A percentile compares a stretch with the other conserved stretches of the same genome.
Evolutionary conservation across 2,329 filamentous ascomycete species (phyloP).

Genomic region (Colletotrichum graminicola): DNA sequence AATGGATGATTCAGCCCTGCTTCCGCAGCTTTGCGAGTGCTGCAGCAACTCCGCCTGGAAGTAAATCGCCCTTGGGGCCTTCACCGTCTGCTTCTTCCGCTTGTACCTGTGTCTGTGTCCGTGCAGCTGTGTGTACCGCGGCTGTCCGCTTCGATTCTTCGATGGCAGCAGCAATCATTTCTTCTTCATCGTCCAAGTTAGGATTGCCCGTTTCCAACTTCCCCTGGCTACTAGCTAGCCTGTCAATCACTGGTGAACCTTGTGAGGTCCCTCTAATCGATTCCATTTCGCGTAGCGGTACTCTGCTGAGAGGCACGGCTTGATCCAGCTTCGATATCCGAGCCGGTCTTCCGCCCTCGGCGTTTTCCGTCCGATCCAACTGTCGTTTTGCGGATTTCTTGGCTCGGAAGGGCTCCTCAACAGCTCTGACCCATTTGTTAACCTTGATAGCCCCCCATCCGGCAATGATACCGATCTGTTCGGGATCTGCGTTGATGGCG

Average conservation of each 20-base stretch:
- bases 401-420: constrained; percentile 87
- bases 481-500: constrained; percentile 87
- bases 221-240: constrained; percentile 26
- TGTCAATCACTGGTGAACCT: constrained; percentile 43
- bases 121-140: constrained; percentile 43
- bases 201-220: constrained; percentile 54
- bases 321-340: constrained; percentile 51
- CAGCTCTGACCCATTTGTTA: constrained; percentile 82
- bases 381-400: constrained; percentile 73
- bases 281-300: constrained; percentile 57
- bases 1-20: constrained; percentile 48
- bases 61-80: constrained; percentile 53
- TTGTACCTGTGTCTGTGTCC: constrained; percentile 43
- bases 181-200: constrained; percentile 61
- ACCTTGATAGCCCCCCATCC: constrained; percentile 98
- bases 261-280: constrained; percentile 41
- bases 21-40: constrained; percentile 71
- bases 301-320: constrained; percentile 55
- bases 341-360: constrained; percentile 46
- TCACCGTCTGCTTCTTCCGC: constrained; percentile 41
- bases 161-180: constrained; percentile 61
- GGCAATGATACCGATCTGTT: constrained; percentile 85
- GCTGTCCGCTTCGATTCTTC: constrained; percentile 60
- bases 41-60: constrained; percentile 70
- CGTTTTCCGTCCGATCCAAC: constrained; percentile 43